Conservation (phyloP, 2,329 filamentous ascomycete species). For the Cephalotrichum gorgonifer region DNA sequence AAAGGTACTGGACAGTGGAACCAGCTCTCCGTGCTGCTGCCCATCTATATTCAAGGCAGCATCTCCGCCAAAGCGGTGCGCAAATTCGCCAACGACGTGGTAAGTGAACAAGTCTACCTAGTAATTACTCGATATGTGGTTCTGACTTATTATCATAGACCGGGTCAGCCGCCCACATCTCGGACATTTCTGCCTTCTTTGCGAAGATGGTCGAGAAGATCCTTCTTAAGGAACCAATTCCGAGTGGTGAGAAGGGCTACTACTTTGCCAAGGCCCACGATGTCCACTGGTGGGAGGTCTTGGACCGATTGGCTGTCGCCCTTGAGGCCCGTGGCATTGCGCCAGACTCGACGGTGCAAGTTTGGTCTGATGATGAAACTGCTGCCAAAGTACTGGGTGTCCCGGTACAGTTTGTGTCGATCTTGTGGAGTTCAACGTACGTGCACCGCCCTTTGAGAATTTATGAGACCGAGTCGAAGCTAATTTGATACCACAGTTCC, state of each 20-base stretch:
- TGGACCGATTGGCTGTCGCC: slow-evolving; percentile 14
- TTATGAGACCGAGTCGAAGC: no score
- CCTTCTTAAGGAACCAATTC: slow-evolving; percentile 14
- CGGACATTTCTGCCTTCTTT: slow-evolving; percentile 20
- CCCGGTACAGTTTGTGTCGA: slow-evolving; percentile 14
- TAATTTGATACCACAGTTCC: not conserved
- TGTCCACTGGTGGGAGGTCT: slow-evolving; percentile 17
- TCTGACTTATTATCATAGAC: slow-evolving; percentile 6
- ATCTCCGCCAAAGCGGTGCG: slow-evolving; percentile 17
- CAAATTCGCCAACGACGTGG: slow-evolving; percentile 21
- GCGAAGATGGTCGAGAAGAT: slow-evolving; percentile 17
- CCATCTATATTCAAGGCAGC: slow-evolving; percentile 17
- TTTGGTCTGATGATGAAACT: slow-evolving; percentile 20
- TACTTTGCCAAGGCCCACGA: slow-evolving; percentile 21
- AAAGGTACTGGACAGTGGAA: slow-evolving; percentile 20
- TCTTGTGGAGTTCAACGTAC: slow-evolving; percentile 17
- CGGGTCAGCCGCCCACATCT: slow-evolving; percentile 17
- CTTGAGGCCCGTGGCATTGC: slow-evolving; percentile 20
- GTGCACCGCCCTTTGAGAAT: slow-evolving; percentile 5
- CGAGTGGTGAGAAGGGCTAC: slow-evolving; percentile 20
- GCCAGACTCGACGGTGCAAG: slow-evolving; percentile 9
- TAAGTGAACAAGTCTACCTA: slow-evolving; percentile 10
- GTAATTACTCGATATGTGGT: no score
- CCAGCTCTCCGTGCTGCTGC: slow-evolving; percentile 22
- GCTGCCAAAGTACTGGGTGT: slow-evolving; percentile 19